phyloP scores from a whole-genome alignment of 805 yeast species.

The Saccharomyces jurei region DNA sequence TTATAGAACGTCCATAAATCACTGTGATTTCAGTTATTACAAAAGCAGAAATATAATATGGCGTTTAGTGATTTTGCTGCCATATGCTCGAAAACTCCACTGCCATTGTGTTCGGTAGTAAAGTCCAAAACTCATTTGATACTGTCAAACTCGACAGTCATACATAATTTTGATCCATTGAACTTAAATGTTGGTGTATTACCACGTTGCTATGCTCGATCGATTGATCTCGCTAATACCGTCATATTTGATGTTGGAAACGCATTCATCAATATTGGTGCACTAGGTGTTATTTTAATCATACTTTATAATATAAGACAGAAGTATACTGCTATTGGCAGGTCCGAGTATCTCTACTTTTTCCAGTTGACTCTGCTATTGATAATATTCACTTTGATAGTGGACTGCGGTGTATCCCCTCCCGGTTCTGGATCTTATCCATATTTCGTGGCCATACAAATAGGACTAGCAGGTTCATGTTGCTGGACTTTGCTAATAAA shows the following conservation, averaged over 20 bases:
- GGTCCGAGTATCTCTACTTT: conserved; percentile 74
- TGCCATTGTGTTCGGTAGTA: conserved; percentile 75
- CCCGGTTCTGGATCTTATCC: conserved; percentile 70
- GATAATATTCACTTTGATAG: conserved; percentile 60
- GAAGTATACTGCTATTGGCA: conserved; percentile 91
- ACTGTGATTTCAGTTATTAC: not conserved
- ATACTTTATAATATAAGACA: conserved; percentile 70
- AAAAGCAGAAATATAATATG: conserved; percentile 10
- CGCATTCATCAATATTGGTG: conserved; percentile 75
- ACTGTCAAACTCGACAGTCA: conserved; percentile 16
- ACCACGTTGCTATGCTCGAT: conserved; percentile 75
- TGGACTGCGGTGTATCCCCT: conserved; percentile 89
- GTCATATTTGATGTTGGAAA: conserved; percentile 83
- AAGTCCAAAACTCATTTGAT: conserved; percentile 38
- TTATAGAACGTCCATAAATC: not conserved
- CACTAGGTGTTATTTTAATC: conserved; percentile 54
- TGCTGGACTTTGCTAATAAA: conserved; percentile 63
- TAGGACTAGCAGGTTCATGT: conserved; percentile 63
- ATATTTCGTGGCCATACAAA: conserved; percentile 75
- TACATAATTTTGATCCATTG: conserved; percentile 16
- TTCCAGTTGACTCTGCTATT: conserved; percentile 53
- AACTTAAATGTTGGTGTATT: conserved; percentile 51
- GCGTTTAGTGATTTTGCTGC: conserved; percentile 24
- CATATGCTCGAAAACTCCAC: conserved; percentile 59
- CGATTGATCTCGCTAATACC: conserved; percentile 84